Evolutionary conservation across 2,329 filamentous ascomycete species (phyloP).

Genomic region (Endoconidiophora laricicola): DNA sequence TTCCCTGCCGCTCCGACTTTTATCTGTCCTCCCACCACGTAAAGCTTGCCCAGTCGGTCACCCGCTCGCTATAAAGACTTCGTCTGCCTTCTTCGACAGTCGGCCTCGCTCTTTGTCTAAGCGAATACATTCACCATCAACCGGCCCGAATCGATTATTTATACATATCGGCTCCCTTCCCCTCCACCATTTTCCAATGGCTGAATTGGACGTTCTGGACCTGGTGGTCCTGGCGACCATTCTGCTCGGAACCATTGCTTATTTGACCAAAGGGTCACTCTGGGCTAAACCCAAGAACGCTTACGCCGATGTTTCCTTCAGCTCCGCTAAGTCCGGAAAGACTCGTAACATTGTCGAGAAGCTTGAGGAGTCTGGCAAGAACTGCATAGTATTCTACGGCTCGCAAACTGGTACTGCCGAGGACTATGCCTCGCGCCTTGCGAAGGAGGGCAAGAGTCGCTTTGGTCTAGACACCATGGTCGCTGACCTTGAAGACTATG

Average conservation of each 20-base stretch:
- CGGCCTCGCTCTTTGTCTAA: too few relatives aligned
- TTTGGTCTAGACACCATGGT: slow-evolving; percentile 98
- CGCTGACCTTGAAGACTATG: slow-evolving; percentile 93
- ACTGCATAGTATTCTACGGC: slow-evolving; percentile 96
- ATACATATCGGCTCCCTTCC: not conserved
- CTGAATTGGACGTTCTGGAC: slow-evolving; percentile 91
- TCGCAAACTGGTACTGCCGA: slow-evolving; percentile 97
- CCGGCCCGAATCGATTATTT: not conserved
- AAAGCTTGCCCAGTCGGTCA: too few relatives aligned
- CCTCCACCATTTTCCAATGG: slow-evolving; percentile 43
- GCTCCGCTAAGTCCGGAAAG: slow-evolving; percentile 59
- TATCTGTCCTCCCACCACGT: too few relatives aligned
- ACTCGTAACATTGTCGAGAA: slow-evolving; percentile 89
- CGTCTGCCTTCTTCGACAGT: too few relatives aligned
- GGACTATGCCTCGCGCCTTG: slow-evolving; percentile 88
- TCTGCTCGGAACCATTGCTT: slow-evolving; percentile 74
- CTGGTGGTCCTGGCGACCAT: slow-evolving; percentile 76
- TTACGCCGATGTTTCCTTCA: slow-evolving; percentile 58
- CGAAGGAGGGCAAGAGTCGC: slow-evolving; percentile 92
- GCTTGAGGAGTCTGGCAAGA: slow-evolving; percentile 89
- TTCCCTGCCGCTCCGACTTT: too few relatives aligned
- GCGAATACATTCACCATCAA: not conserved
- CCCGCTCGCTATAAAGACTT: too few relatives aligned
- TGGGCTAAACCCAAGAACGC: slow-evolving; percentile 84
- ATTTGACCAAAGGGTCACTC: slow-evolving; percentile 93